Percentiles rank a stretch among this genome's conserved stretches.
Evolutionary conservation across 176 grass and related monocot species (phyloP).

Genomic region (Chrysopogon serrulatus): DNA sequence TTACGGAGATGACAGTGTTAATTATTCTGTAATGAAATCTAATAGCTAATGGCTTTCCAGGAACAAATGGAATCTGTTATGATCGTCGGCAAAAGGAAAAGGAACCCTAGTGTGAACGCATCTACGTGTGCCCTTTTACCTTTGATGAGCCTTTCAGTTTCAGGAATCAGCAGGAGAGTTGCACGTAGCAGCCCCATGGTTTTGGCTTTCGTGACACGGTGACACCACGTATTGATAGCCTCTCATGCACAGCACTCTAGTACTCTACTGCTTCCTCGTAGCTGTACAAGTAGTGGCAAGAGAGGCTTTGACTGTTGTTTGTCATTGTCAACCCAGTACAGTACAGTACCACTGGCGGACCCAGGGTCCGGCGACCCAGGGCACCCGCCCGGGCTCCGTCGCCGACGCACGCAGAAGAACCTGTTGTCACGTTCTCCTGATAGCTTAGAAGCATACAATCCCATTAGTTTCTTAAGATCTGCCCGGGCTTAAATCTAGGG

Average conservation of each 20-base stretch:
- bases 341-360: too few relatives aligned
- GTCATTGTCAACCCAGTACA: background rate
- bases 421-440: too few relatives aligned
- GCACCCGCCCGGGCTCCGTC: too few relatives aligned
- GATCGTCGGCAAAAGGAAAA: background rate
- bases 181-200: background rate
- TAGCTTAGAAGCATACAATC: too few relatives aligned
- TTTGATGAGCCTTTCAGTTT: background rate
- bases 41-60: too few relatives aligned
- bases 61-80: background rate
- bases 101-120: background rate
- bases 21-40: background rate
- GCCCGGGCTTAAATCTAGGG: too few relatives aligned
- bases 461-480: too few relatives aligned
- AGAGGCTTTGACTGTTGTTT: background rate
- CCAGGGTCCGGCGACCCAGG: too few relatives aligned
- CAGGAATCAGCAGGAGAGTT: background rate
- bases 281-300: background rate
- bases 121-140: background rate
- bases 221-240: background rate
- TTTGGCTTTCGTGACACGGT: background rate
- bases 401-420: too few relatives aligned
- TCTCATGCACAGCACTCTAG: background rate
- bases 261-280: background rate
- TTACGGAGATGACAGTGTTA: background rate